Base-by-base conservation (phyloP, 192 early-diverging fungal genomes). In the Backusella westeae region DNA sequence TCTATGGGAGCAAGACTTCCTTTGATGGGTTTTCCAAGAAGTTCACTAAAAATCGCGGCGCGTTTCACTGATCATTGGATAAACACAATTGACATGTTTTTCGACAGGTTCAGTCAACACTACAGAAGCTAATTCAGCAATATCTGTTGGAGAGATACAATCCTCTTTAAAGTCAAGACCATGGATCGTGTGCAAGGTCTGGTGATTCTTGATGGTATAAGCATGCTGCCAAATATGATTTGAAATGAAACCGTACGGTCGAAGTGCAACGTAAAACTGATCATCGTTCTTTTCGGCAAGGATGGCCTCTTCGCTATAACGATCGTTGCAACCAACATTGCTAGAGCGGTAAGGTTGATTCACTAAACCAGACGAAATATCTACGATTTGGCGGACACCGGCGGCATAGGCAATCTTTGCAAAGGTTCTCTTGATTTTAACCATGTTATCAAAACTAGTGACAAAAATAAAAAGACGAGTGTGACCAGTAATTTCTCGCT, bases 361-460 rank as follows among this genome's bases (percentile, higher is more conserved):
- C 4, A 56, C 26, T 6, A 21, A 10, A 44, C 56, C 35, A 6
- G 66, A 73, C 0, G 77, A 78, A 34, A 78, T 68, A 69, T 78
- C 77, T 15, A 78, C 72, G 26, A 78, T 53, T 73, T 78, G 77
- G n/a, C 69, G 73, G 1, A 71, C 77, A 39, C 72, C 77, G 26
- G 77, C 77, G 7, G 41, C 67, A 26, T 78, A 78, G 4, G 70
- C 69, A 23, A 66, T 36, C 19, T 34, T 68, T 17, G 77, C 71
- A 32, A 59, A 53, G 0, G 19, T 26, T 14, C 6, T 8, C 67
- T 74, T 74, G 34, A 73, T 52, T 6, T 53, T 7, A 7, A 29
- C 23, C 63, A 74, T 69, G 34, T 15, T 6, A 6, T 39, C 26
- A 1, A 74, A 8, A 53, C 68, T 66, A 1, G 34, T 19, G 12